phyloP scores from a whole-genome alignment of 345 rosid species.

The Eucalyptus cloeziana region DNA sequence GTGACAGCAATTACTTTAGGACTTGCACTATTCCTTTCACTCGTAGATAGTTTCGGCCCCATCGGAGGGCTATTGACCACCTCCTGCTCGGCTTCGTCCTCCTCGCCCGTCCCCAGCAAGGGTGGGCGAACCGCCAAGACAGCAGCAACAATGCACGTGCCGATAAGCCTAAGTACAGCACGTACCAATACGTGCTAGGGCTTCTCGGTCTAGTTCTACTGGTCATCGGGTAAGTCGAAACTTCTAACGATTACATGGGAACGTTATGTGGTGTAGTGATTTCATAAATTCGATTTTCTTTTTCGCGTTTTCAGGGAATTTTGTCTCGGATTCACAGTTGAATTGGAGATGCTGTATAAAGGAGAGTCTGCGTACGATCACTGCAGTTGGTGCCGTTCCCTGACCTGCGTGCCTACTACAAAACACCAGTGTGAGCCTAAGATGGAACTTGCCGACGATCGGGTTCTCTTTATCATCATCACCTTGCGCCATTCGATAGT shows the following conservation, averaged over 20 bases:
- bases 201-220: conserved; percentile 31
- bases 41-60: conserved; percentile 72
- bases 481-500: background rate
- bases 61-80: conserved; percentile 66
- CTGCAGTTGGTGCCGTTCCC: rapidly evolving
- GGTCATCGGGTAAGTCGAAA: conserved; percentile 32
- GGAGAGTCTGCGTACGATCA: background rate
- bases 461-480: background rate
- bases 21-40: conserved; percentile 60
- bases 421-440: background rate
- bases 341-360: conserved; percentile 41
- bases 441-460: background rate
- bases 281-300: background rate
- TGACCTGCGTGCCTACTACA: rapidly evolving
- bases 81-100: conserved; percentile 66
- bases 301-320: rapidly evolving
- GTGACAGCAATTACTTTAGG: conserved; percentile 45
- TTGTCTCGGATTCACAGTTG: conserved; percentile 28
- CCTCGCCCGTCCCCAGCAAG: conserved; percentile 61
- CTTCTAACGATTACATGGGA: background rate
- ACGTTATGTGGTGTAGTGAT: background rate
- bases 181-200: conserved; percentile 49
- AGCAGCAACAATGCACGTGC: conserved; percentile 14
- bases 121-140: conserved; percentile 37
- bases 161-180: conserved; percentile 41